A percentile compares a stretch with the other conserved stretches of the same genome.
Evolutionary conservation across 2,329 filamentous ascomycete species (phyloP).

Genomic region (Camptophora hylomeconis): DNA sequence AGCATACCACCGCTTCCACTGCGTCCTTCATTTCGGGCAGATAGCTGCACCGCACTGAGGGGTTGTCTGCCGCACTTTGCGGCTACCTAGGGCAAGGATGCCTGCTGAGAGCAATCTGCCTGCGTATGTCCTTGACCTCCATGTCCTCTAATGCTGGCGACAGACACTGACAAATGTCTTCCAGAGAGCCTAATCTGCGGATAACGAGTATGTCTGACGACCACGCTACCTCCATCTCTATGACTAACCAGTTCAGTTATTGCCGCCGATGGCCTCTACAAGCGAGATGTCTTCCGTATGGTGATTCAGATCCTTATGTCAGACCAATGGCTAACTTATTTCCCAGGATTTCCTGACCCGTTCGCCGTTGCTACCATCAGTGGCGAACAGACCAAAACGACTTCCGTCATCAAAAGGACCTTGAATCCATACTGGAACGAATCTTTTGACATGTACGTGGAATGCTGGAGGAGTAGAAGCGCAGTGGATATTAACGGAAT

Average conservation of each 20-base stretch:
- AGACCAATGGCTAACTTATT: constrained; percentile 3
- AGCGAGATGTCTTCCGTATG: constrained; percentile 97
- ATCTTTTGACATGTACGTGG: constrained; percentile 84
- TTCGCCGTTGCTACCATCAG: constrained; percentile 95
- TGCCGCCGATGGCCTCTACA: constrained; percentile 95
- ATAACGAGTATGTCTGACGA: constrained; percentile 60
- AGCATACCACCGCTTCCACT: constrained; percentile 1
- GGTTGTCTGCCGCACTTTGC: constrained; percentile 7
- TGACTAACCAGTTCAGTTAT: constrained; percentile 54
- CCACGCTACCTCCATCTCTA: constrained; percentile 7
- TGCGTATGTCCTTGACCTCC: constrained; percentile 37
- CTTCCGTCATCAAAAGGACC: constrained; percentile 89
- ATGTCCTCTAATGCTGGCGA: constrained; percentile 9
- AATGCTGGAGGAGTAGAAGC: background rate
- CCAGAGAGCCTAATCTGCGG: constrained; percentile 72
- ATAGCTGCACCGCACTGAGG: constrained; percentile 1
- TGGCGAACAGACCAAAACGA: constrained; percentile 98
- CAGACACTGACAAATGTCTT: constrained; percentile 8
- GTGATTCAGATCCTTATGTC: constrained; percentile 19
- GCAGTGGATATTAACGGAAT: constrained; percentile 4
- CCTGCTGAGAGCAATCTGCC: constrained; percentile 52
- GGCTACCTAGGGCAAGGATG: constrained; percentile 15
- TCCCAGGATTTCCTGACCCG: constrained; percentile 82
- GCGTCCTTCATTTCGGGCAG: background rate
- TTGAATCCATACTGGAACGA: constrained; percentile 99